Evolutionary conservation across 495 filamentous ascomycete species (phyloP), one percentile per base, ranked within the genome.

Genomic region (Xylaria acuta): DNA sequence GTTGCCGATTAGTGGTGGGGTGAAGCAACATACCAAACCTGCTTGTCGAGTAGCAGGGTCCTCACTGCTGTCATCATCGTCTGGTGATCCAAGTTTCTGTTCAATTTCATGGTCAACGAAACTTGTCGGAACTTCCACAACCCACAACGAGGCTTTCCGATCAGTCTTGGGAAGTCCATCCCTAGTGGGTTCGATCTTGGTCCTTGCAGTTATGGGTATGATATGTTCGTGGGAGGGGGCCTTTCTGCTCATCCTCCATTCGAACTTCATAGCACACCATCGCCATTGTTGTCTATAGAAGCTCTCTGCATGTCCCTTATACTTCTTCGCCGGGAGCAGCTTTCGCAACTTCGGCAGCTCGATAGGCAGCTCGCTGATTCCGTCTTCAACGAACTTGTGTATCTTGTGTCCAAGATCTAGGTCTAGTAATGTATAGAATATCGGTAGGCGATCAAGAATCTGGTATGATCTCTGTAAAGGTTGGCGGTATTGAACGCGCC

Each of bases 391-490:
- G 27, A 65, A 65, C 27, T 65, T 49, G 63, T 65, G 63, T 45
- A 65, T 65, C 63, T 65, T 65, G 63, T 65, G 41, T n/a, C 63
- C 63, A 16, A 65, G 63, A 12, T 65, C 63, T 20, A 65, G 63
- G 27, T 65, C 63, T 34, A 65, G n/a, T 4, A 65, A 27, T 30
- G 63, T 65, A 34, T 65, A 65, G 27, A 65, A 65, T 65, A 65
- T 65, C 12, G 63, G 63, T 49, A 65, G 63, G 41, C 41, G 63
- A 34, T 65, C 41, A n/a, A 65, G 63, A 34, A 65, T 65, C 16
- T 65, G 63, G 14, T 45, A 20, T 34, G 63, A 34, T 47, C 12
- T 65, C 63, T 65, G 63, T 9, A 65, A 47, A 18, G 63, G 63
- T 3, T 4, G 41, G 27, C 25, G 16, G 41, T 65, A 47, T 20